Percentiles rank a stretch among this genome's conserved stretches.
Conservation (phyloP, 2,329 filamentous ascomycete genomes). For the Ceratocystis papillata region DNA sequence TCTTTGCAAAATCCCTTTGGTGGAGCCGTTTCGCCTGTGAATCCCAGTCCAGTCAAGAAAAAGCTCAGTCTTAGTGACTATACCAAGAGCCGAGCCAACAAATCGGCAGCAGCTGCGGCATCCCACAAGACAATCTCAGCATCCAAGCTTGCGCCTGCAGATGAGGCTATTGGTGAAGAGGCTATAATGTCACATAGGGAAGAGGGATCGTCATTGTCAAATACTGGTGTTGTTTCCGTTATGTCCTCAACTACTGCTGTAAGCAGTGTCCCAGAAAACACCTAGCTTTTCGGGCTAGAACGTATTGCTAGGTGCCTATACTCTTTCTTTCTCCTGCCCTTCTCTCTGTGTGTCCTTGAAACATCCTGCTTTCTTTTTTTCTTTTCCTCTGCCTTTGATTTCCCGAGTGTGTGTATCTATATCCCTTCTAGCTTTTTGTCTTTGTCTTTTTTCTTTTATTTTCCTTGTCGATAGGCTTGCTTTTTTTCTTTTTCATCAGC, state of each 20-base stretch:
- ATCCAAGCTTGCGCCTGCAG: conserved; percentile 17
- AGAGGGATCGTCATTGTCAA: background rate
- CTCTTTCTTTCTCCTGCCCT: background rate
- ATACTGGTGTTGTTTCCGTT: background rate
- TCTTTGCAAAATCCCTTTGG: conserved; percentile 37
- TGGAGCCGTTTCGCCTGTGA: conserved; percentile 36
- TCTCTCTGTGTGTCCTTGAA: background rate
- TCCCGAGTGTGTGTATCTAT: conserved; percentile 23
- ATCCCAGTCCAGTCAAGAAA: conserved; percentile 54
- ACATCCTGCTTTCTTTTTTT: conserved; percentile 17
- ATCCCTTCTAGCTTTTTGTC: conserved; percentile 21
- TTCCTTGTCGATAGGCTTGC: conserved; percentile 10
- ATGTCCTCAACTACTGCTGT: background rate
- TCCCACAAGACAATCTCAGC: conserved; percentile 23
- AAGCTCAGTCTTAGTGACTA: conserved; percentile 58
- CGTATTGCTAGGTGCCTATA: background rate
- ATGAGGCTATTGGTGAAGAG: conserved; percentile 18
- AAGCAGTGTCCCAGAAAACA: background rate
- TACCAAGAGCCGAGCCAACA: conserved; percentile 48
- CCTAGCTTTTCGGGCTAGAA: background rate
- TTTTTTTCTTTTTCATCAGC: conserved; percentile 5
- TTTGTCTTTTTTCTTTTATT: conserved; percentile 5
- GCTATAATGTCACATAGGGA: background rate
- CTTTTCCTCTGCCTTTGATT: conserved; percentile 17
- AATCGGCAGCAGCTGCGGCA: conserved; percentile 36